These are phyloP conservation scores for Coemansia sp. DNA, from an alignment of 192 early-diverging fungal genomes.

Conservation along the genomic window DNA sequence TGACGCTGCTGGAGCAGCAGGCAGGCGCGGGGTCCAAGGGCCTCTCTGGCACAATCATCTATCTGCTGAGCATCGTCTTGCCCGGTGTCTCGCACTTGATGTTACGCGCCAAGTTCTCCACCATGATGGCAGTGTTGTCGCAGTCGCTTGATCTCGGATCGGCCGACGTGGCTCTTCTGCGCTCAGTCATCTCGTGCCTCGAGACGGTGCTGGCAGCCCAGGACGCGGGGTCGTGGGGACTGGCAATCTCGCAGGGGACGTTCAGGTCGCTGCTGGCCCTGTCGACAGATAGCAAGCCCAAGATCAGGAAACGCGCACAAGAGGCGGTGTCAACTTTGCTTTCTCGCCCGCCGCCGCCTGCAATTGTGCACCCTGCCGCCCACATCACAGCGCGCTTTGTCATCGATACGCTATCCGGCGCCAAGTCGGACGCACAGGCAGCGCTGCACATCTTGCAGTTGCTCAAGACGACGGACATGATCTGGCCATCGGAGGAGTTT, in stretches of 20 bases:
- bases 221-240: constrained; percentile 75
- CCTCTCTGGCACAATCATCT: constrained; percentile 67
- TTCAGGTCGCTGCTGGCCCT: constrained; percentile 78
- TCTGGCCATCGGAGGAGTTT: constrained; percentile 65
- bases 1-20: constrained; percentile 74
- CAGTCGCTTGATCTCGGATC: constrained; percentile 61
- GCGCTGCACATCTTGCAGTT: constrained; percentile 72
- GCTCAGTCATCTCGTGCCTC: constrained; percentile 77
- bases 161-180: constrained; percentile 81
- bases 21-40: constrained; percentile 47
- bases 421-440: constrained; percentile 59
- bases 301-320: constrained; percentile 87
- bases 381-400: constrained; percentile 66
- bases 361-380: constrained; percentile 73
- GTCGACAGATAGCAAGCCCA: constrained; percentile 82
- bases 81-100: constrained; percentile 62
- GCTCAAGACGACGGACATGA: constrained; percentile 64
- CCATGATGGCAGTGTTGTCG: constrained; percentile 64
- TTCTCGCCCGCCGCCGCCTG: constrained; percentile 72
- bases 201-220: constrained; percentile 79
- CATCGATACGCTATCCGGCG: constrained; percentile 60
- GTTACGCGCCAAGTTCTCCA: constrained; percentile 67
- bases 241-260: constrained; percentile 67
- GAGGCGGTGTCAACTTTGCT: constrained; percentile 78
- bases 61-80: constrained; percentile 81